These are phyloP conservation scores for Pestalotiopsis sp. DNA, from an alignment of 2,329 filamentous ascomycete species.

Conservation along the genomic window DNA sequence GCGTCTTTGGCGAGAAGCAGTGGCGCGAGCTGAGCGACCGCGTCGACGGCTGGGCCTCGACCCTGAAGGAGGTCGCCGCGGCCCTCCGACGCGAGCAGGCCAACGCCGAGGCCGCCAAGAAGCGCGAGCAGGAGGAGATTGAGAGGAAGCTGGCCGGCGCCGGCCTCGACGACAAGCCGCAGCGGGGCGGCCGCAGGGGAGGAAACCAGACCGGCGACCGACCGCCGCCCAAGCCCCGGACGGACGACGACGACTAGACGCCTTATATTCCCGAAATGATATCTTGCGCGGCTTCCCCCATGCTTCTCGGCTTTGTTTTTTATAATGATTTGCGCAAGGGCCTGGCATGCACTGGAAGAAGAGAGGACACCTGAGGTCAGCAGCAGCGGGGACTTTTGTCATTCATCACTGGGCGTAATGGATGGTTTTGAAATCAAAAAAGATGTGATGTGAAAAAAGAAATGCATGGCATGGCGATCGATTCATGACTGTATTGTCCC, in stretches of 20 bases:
- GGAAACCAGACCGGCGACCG: conserved; percentile 29
- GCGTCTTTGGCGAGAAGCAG: conserved; percentile 96
- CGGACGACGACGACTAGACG: conserved; percentile 59
- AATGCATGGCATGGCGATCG: conserved; percentile 10
- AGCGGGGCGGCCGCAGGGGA: conserved; percentile 30
- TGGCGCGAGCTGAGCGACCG: conserved; percentile 93
- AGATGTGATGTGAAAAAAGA: conserved; percentile 6
- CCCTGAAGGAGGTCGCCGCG: conserved; percentile 75
- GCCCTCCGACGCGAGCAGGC: conserved; percentile 82
- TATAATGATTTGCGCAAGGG: neutral
- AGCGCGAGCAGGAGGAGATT: conserved; percentile 73
- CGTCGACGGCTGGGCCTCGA: conserved; percentile 88
- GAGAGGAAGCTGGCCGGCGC: conserved; percentile 65
- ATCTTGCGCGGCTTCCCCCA: neutral
- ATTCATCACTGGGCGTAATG: conserved; percentile 7
- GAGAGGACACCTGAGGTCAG: neutral
- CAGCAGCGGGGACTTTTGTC: neutral
- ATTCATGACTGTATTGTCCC: neutral
- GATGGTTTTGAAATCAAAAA: conserved; percentile 1
- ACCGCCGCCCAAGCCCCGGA: conserved; percentile 46
- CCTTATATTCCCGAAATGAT: neutral
- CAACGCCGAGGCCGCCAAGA: conserved; percentile 75
- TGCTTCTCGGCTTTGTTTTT: conserved; percentile 3
- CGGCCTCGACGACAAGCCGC: conserved; percentile 37
- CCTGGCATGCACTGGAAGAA: conserved; percentile 5